Evolutionary conservation across 768 basidiomycete genomes (phyloP), one percentile per base, ranked within the genome.

Genomic region (Panus rudis): DNA sequence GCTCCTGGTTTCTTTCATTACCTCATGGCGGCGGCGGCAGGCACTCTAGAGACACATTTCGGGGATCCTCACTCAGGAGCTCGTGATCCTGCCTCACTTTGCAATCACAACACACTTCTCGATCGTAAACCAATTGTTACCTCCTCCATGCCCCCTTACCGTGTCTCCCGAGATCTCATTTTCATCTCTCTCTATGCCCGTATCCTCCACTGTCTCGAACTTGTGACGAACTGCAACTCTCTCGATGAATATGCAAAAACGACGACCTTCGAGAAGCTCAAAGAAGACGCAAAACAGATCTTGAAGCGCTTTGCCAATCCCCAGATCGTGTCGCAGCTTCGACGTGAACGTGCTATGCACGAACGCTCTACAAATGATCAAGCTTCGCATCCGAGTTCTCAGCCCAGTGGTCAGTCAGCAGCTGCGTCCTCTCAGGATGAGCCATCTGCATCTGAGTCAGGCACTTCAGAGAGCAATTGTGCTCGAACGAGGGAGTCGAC

Each of bases 1-100:
- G 47, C 61, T 13, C 61, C 61, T 1, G 67, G 67, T 0, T 52
- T 69, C 1, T 69, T 70, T 48, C 69, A 70, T 45, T 53, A 37
- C 6, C 64, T 68, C 43, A 65, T 67, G 19, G 58, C 63, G 2
- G 61, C 63, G 21, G 45, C 52, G 6, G 56, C 54, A 28, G 64
- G 65, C 0, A 32, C 56, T 2, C 30, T 70, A 5, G 38, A 57
- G 5, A 62, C 52, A 0, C 65, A 67, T 45, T 68, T 44, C 30
- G 69, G 67, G 4, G 52, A 56, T 14, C 53, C 61, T 0, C 28
- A 52, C 19, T 41, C 53, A 14, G 61, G 61, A 3, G 23, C 48
- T 4, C 51, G 55, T 5, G 62, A 64, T 28, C 69, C 67, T 17
- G 60, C 54, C 2, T 63, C 51, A 0, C 58, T 69, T 3, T 31